Evolutionary conservation across 306 rosid genomes (phyloP), one percentile per base, ranked within the genome.

Genomic region (Cucumis cinereus): DNA sequence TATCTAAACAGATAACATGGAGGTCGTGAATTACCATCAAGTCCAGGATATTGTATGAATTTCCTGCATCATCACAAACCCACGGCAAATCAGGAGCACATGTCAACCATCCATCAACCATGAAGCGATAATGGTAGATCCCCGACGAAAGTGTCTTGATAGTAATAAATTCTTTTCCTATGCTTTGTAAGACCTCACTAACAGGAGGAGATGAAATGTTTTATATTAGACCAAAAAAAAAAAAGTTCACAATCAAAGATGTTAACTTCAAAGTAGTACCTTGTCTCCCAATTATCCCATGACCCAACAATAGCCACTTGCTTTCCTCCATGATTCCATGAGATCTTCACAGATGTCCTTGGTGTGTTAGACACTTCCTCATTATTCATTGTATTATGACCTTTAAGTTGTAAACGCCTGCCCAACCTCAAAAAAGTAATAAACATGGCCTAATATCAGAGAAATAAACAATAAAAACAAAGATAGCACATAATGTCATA

Each of bases 211-310:
- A 62, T n/a, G 50, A 82, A 79, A 58, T 61, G 79, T 30, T 77
- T 54, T 41, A 55, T 56, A 79, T 78, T 56, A 84, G 61, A 80
- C 2, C 16, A 73, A 41, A 3, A 16, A 80, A 2, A 22, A 73
- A 49, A 3, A 11, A 26, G 23, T 73, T 70, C 57, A 38, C 23
- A 36, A 52, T 7, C 57, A 72, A 43, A 58, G 56, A 36, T 15
- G 72, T 30, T 56, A 26, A 15, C 40, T 24, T 55, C 10, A 74
- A 38, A 56, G 54, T 53, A 62, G 71, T 87, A 93, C 97, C 83
- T 84, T 72, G 84, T 84, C 59, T 83, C 81, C 98, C 98, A 91
- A 80, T 86, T 85, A 85, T 90, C 89, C 98, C 98, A 94, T 63
- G 98, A 90, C 43, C 98, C 98, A 52, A 80, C 80, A 60, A 94